Evolutionary conservation across 768 basidiomycete species (phyloP), one percentile per base, ranked within the genome.

Genomic region (Tylopilus sp.): DNA sequence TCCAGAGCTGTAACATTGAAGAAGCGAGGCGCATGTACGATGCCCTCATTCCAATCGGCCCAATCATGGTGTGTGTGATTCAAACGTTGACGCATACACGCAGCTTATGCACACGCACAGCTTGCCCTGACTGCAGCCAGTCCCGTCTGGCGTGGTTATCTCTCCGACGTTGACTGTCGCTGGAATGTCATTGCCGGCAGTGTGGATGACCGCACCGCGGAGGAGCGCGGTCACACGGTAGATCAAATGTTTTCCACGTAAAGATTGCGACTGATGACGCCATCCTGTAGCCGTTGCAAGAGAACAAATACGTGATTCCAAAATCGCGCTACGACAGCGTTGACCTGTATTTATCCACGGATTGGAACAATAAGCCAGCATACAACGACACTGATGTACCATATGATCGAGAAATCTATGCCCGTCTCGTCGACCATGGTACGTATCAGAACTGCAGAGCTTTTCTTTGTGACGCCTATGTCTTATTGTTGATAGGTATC

Each of bases 111-210:
- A n/a, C 35, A n/a, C 39, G 2, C 31, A 39, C 69, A 97, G 95
- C 76, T 99, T 48, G 97, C 97, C 3, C 72, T 98, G 64, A 92
- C 90, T 1, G 97, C 95, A 23, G 91, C 93, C 1, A 95, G 95
- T 65, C 97, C 97, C 4, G 79, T 91, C 13, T 99, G 91, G 83
- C 80, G 97, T 54, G 97, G 97, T 6, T 88, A 91, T 67, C 80
- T 99, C 39, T 86, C 95, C 36, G 95, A 99, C 66, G 95, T 98
- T 6, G 97, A 99, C 72, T 97, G 91, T 63, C 83, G 97, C 39
- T 99, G 97, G 97, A 91, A 98, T 62, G 97, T 99, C 10, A 97
- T 99, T 57, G 89, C 97, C 10, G 97, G 90, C n/a, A 92, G 91
- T 61, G 95, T 99, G 0, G 97, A 99, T 63, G 95, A 98, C 70